Percentiles rank a stretch among this genome's conserved stretches.
Conservation (phyloP, 2,329 filamentous ascomycete species). For the Westerdykella sp. region DNA sequence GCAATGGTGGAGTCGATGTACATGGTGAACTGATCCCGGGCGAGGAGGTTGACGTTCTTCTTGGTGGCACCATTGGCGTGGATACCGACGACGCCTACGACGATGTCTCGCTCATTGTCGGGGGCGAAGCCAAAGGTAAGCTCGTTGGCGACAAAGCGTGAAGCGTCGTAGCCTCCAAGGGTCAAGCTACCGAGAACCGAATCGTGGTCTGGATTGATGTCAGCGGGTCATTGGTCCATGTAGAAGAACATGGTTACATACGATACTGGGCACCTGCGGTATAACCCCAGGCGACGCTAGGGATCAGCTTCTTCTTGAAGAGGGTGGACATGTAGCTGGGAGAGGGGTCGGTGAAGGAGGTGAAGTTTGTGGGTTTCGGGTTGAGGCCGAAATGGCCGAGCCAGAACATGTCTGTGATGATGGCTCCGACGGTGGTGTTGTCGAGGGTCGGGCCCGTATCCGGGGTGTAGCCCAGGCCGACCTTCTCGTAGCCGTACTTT, state of each 20-base stretch:
- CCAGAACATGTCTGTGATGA: conserved; percentile 39
- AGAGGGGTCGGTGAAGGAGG: conserved; percentile 48
- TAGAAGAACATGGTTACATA: conserved; percentile 33
- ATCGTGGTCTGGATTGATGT: conserved; percentile 18
- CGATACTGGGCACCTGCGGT: conserved; percentile 70
- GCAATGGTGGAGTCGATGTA: conserved; percentile 47
- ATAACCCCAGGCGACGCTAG: conserved; percentile 68
- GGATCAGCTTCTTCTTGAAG: conserved; percentile 52
- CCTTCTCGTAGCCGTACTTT: conserved; percentile 54
- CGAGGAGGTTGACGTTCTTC: conserved; percentile 33
- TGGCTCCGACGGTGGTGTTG: conserved; percentile 39
- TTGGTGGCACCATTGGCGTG: conserved; percentile 27
- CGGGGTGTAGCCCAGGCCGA: conserved; percentile 37
- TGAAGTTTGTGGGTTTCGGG: conserved; percentile 47
- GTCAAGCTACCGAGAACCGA: conserved; percentile 48
- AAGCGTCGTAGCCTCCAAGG: conserved; percentile 63
- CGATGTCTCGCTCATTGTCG: conserved; percentile 53
- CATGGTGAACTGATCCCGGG: conserved; percentile 34
- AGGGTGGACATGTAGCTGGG: conserved; percentile 50
- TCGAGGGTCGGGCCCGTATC: conserved; percentile 37
- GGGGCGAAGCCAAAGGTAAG: conserved; percentile 52
- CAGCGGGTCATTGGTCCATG: conserved; percentile 4
- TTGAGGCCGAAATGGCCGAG: conserved; percentile 46
- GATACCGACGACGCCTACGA: conserved; percentile 50
- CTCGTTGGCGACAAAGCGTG: conserved; percentile 56